phyloP scores from a whole-genome alignment of 768 basidiomycete species.

The Boletus reticuloceps region DNA sequence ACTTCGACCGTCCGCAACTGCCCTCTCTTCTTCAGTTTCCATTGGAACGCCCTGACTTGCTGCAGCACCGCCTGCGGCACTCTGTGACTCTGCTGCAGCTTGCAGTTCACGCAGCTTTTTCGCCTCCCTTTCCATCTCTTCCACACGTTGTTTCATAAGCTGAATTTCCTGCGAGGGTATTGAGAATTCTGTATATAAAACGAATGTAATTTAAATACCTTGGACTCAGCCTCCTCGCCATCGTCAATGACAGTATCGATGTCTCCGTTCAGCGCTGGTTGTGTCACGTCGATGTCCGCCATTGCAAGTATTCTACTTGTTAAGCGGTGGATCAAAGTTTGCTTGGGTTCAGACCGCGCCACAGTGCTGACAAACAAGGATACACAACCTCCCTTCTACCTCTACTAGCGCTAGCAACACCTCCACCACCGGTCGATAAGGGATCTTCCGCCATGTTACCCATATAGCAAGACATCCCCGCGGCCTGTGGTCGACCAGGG shows the following conservation, averaged over 20 bases:
- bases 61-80: constrained; percentile 42
- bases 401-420: background rate
- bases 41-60: constrained; percentile 50
- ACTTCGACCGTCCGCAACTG: constrained; percentile 79
- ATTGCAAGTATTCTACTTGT: constrained; percentile 32
- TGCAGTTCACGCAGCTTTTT: constrained; percentile 85
- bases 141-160: constrained; percentile 89
- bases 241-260: constrained; percentile 44
- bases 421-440: constrained; percentile 3
- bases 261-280: constrained; percentile 34
- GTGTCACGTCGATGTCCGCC: constrained; percentile 52
- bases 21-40: constrained; percentile 85
- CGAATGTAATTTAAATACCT: constrained; percentile 35
- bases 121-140: constrained; percentile 91
- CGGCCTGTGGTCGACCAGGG: constrained; percentile 3
- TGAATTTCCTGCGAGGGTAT: constrained; percentile 65
- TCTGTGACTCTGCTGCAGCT: constrained; percentile 66
- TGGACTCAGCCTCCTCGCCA: constrained; percentile 62
- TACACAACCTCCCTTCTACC: constrained; percentile 15
- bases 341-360: constrained; percentile 17
- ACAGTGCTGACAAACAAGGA: constrained; percentile 25
- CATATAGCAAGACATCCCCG: background rate
- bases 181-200: constrained; percentile 11
- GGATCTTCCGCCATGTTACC: background rate
- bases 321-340: constrained; percentile 23